These are phyloP conservation scores for Chloris gayana DNA, from an alignment of 176 grass and related monocot genomes.

Conservation along the genomic window DNA sequence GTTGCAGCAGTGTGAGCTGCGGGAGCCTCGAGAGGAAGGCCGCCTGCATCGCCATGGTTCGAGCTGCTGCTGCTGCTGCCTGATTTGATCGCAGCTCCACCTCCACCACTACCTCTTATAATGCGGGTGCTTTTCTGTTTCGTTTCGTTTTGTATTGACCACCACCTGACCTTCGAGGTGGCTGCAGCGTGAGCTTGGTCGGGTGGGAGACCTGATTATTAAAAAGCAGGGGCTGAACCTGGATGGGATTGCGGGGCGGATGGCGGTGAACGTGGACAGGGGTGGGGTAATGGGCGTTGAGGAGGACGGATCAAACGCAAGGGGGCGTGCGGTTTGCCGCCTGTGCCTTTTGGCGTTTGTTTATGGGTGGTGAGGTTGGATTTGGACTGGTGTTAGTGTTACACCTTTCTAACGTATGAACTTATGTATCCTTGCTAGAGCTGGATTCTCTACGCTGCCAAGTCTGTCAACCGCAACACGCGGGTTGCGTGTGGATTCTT, in stretches of 20 bases:
- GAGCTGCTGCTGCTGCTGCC: not conserved
- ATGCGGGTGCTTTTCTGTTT: not conserved
- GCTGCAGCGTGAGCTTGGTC: slow-evolving; percentile 13
- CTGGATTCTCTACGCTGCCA: too few species aligned
- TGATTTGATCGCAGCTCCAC: slow-evolving; percentile 3
- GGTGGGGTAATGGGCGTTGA: slow-evolving; percentile 41
- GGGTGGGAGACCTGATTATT: not conserved
- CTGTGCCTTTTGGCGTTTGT: not conserved
- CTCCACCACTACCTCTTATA: slow-evolving; percentile 28
- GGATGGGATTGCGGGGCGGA: slow-evolving; percentile 47
- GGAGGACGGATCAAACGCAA: slow-evolving; percentile 37
- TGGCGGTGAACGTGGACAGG: slow-evolving; percentile 34
- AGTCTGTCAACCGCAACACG: too few species aligned
- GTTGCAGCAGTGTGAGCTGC: slow-evolving; percentile 28
- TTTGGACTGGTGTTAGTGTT: slow-evolving; percentile 38
- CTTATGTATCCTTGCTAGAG: too few species aligned
- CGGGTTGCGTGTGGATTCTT: too few species aligned
- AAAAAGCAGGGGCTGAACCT: slow-evolving; percentile 29
- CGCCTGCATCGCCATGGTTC: slow-evolving; percentile 55
- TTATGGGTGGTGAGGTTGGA: slow-evolving; percentile 16
- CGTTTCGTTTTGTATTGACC: not conserved
- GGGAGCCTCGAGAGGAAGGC: slow-evolving; percentile 40
- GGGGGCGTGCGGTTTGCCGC: not conserved
- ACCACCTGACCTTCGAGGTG: slow-evolving; percentile 28
- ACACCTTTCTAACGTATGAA: slow-evolving; percentile 1